Conservation (phyloP, 116 monocot genomes). For the Trichopus zeylanicus region DNA sequence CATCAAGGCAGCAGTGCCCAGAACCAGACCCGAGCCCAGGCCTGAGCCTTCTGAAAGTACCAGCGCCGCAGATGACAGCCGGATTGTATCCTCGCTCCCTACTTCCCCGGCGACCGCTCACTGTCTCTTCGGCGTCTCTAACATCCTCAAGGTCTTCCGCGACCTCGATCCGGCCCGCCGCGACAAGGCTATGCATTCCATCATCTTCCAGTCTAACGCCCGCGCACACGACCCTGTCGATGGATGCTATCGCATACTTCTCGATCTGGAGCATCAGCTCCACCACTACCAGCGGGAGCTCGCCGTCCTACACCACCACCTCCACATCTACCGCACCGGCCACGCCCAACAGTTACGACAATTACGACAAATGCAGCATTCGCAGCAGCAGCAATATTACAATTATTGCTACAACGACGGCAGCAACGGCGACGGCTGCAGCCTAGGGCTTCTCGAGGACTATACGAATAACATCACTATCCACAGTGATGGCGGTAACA, state of each 20-base stretch:
- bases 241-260: constrained; percentile 33
- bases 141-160: constrained; percentile 32
- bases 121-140: constrained; percentile 48
- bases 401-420: background rate
- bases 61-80: constrained; percentile 52
- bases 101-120: constrained; percentile 53
- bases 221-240: constrained; percentile 40
- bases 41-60: constrained; percentile 55
- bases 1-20: too few species aligned
- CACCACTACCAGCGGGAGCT: constrained; percentile 16
- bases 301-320: constrained; percentile 14
- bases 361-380: constrained; percentile 1
- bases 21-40: too few species aligned
- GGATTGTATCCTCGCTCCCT: constrained; percentile 46
- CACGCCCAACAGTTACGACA: too few species aligned
- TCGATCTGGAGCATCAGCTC: constrained; percentile 22
- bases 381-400: constrained; percentile 3
- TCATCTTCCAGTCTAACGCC: constrained; percentile 42
- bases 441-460: background rate
- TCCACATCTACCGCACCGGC: constrained; percentile 14
- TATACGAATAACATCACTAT: background rate
- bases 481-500: background rate
- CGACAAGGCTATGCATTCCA: constrained; percentile 34
- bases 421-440: background rate
- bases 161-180: constrained; percentile 10